Conservation (phyloP, 768 basidiomycete species). For the Mycena vulgaris region DNA sequence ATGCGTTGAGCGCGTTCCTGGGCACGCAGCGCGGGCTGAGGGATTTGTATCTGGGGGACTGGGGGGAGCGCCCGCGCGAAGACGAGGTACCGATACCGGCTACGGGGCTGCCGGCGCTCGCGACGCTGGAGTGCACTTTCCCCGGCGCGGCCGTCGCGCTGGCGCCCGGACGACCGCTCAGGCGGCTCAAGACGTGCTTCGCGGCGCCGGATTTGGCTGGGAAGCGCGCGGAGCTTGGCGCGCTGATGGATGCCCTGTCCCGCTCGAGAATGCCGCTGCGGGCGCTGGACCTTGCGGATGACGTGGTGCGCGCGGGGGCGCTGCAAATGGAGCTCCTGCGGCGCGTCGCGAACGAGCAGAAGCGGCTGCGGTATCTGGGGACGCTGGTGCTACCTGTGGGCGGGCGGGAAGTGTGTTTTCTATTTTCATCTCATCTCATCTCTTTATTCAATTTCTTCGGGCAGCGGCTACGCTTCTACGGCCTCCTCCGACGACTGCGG, state of each 20-base stretch:
- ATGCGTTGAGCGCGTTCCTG: constrained; percentile 67
- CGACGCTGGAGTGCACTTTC: constrained; percentile 77
- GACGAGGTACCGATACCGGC: constrained; percentile 15
- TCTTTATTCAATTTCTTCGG: constrained; percentile 6
- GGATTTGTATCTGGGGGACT: constrained; percentile 67
- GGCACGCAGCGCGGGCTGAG: constrained; percentile 61
- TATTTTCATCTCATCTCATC: constrained; percentile 18
- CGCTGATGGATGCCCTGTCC: constrained; percentile 63
- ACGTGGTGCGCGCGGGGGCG: too few relatives aligned
- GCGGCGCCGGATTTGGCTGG: constrained; percentile 64
- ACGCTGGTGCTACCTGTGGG: constrained; percentile 75
- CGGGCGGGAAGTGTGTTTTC: constrained; percentile 63
- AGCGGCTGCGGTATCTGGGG: constrained; percentile 73
- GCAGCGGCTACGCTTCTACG: constrained; percentile 76
- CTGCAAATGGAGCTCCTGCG: constrained; percentile 68
- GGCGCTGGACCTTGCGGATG: constrained; percentile 75
- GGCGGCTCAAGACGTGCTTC: constrained; percentile 79
- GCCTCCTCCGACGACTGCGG: constrained; percentile 67
- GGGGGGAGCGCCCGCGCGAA: constrained; percentile 46
- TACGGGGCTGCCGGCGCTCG: constrained; percentile 60
- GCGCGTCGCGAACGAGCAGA: constrained; percentile 54
- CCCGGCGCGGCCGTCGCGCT: constrained; percentile 72
- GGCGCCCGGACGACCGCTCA: constrained; percentile 71
- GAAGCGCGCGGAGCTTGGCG: constrained; percentile 67
- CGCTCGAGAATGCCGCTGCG: constrained; percentile 60